Base-by-base conservation (phyloP, 805 yeast genomes). In the Ogataea sp. region DNA sequence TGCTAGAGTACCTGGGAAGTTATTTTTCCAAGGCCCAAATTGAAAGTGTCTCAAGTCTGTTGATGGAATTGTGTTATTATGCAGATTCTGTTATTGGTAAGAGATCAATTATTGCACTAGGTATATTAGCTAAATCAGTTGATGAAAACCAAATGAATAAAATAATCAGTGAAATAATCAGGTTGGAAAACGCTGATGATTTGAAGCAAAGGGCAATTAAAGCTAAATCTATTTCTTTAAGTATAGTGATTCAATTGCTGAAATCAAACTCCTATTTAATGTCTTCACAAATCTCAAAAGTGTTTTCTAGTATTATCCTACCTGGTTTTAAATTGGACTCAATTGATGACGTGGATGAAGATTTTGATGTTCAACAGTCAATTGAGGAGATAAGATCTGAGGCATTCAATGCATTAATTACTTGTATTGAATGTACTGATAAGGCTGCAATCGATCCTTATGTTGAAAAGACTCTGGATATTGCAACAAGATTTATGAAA, bases 361-460 rank as follows among this genome's bases (percentile, higher is more conserved):
- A 61, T 30, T 61, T 55, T 34, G 65, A 61, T 41, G 29, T 32
- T 4, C 64, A 61, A 41, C 56, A 56, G 37, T 51, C 49, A 9
- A 36, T 46, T 3, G 63, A 61, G 29, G 56, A 51, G 34, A 56
- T 70, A 6, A 70, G 82, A 37, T 78, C 73, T 40, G 75, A 76
- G 20, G 65, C 75, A 1, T 48, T 75, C 20, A 46, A 45, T 16
- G 51, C 73, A 20, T 48, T 75, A 15, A 65, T 59, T 7, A 48
- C 61, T 0, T 57, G 78, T 38, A 55, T 65, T 24, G 62, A 70
- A n/a, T 37, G 37, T 7, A 52, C 72, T 20, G 65, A 67, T 17
- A 58, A 62, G 13, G 55, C 59, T 8, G 44, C 62, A 0, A 41
- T 56, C 37, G 59, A 55, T 11, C 43, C 44, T 11, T 55, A 53